Evolutionary conservation across 768 basidiomycete species (phyloP).

Genomic region (Phlegmacium glaucopus): DNA sequence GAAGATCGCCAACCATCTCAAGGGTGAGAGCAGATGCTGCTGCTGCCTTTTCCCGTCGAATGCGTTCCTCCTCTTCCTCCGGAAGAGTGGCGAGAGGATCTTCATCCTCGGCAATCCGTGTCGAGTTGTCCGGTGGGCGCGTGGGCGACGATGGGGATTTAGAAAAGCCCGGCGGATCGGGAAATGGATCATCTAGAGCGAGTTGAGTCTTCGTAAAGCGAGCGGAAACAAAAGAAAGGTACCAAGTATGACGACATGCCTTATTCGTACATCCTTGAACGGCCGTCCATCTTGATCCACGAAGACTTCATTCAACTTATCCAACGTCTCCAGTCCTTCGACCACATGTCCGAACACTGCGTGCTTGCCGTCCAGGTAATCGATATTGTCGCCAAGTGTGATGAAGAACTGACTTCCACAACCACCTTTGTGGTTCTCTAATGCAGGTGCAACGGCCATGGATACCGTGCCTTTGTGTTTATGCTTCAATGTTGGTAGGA

Average conservation of each 20-base stretch:
- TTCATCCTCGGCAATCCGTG: slow-evolving; percentile 94
- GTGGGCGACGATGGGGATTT: slow-evolving; percentile 75
- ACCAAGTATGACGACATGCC: slow-evolving; percentile 97
- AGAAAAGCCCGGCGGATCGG: slow-evolving; percentile 76
- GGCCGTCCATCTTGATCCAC: slow-evolving; percentile 87
- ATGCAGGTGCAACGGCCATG: slow-evolving; percentile 91
- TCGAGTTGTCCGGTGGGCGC: slow-evolving; percentile 79
- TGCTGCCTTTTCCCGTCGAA: slow-evolving; percentile 84
- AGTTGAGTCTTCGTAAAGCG: slow-evolving; percentile 10
- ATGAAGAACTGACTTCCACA: slow-evolving; percentile 98
- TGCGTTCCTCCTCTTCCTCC: slow-evolving; percentile 80
- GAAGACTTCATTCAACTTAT: slow-evolving; percentile 90
- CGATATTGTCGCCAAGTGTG: slow-evolving; percentile 85
- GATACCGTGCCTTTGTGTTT: slow-evolving; percentile 84
- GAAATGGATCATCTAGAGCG: slow-evolving; percentile 85
- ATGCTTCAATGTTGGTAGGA: slow-evolving; percentile 82
- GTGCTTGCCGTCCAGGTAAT: slow-evolving; percentile 92
- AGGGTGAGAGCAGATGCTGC: slow-evolving; percentile 92
- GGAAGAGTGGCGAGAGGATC: slow-evolving; percentile 79
- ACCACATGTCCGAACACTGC: slow-evolving; percentile 96
- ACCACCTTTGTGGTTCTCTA: slow-evolving; percentile 60
- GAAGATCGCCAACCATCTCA: slow-evolving; percentile 99
- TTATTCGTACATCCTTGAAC: slow-evolving; percentile 89
- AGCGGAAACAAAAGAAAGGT: slow-evolving; percentile 6
- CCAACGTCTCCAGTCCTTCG: slow-evolving; percentile 88